These are phyloP conservation scores for Irpex rosettiformis DNA, from an alignment of 1,284 basidiomycete genomes.

Conservation along the genomic window DNA sequence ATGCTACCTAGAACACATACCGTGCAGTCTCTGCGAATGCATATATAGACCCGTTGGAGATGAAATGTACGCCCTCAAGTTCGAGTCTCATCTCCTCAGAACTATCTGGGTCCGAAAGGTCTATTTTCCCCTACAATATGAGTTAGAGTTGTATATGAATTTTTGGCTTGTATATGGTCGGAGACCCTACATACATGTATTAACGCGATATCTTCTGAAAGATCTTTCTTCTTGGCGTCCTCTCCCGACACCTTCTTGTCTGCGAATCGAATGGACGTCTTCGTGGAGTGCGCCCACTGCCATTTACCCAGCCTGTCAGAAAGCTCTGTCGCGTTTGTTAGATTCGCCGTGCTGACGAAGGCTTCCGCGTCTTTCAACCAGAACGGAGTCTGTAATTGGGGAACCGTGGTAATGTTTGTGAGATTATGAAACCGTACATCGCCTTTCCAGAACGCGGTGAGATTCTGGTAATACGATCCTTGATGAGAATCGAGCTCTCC, in stretches of 20 bases:
- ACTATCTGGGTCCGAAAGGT: constrained; percentile 49
- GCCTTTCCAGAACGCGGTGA: constrained; percentile 74
- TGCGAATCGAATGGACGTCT: constrained; percentile 59
- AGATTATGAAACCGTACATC: constrained; percentile 61
- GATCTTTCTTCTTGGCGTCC: constrained; percentile 26
- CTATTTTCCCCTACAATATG: constrained; percentile 58
- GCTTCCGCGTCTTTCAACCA: constrained; percentile 50
- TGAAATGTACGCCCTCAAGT: constrained; percentile 77
- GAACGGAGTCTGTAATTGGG: constrained; percentile 23
- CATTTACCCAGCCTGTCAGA: constrained; percentile 49
- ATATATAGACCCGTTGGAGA: constrained; percentile 75
- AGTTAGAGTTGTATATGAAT: neutral
- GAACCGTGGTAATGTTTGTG: constrained; percentile 40
- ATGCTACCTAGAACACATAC: constrained; percentile 35
- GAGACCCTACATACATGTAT: constrained; percentile 52
- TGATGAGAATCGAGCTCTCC: constrained; percentile 39
- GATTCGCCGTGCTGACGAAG: constrained; percentile 47
- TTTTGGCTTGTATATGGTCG: neutral
- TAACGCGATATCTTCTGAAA: constrained; percentile 46
- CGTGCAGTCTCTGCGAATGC: constrained; percentile 68
- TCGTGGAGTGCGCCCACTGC: constrained; percentile 66
- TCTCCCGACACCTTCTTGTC: constrained; percentile 46
- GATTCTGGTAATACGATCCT: constrained; percentile 68
- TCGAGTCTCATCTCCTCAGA: constrained; percentile 61
- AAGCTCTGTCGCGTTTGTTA: constrained; percentile 39